These are phyloP conservation scores for Terana coerulea DNA, from an alignment of 768 basidiomycete genomes.

Conservation along the genomic window DNA sequence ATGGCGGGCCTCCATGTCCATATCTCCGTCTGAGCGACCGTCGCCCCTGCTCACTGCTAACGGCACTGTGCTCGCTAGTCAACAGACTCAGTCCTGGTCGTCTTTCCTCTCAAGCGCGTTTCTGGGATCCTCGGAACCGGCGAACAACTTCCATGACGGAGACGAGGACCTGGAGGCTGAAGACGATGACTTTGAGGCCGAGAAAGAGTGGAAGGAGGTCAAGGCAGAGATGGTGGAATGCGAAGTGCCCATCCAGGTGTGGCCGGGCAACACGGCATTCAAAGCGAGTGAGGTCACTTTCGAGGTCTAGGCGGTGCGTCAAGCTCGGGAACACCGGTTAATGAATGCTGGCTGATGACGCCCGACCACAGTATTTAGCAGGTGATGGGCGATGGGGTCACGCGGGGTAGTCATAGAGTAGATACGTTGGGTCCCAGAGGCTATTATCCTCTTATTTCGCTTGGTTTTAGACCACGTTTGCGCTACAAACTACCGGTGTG, in stretches of 20 bases:
- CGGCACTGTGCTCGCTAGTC: slow-evolving; percentile 16
- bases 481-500: no score
- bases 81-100: slow-evolving; percentile 34
- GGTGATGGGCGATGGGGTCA: no score
- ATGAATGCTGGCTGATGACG: no score
- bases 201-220: slow-evolving; percentile 64
- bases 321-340: no score
- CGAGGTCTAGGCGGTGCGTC: slow-evolving; percentile 66
- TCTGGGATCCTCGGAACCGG: slow-evolving; percentile 39
- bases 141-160: slow-evolving; percentile 48
- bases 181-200: slow-evolving; percentile 28
- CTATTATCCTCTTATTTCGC: no score
- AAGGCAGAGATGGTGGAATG: slow-evolving; percentile 89
- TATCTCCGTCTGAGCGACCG: slow-evolving; percentile 57
- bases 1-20: slow-evolving; percentile 54
- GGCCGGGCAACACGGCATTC: slow-evolving; percentile 87
- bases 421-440: no score
- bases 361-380: no score
- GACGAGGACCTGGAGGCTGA: slow-evolving; percentile 38
- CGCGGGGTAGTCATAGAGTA: no score
- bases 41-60: slow-evolving; percentile 15
- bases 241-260: slow-evolving; percentile 85
- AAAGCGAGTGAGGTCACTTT: slow-evolving; percentile 76
- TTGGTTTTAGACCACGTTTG: no score
- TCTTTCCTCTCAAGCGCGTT: slow-evolving; percentile 39